Evolutionary conservation across 192 early-diverging fungal species (phyloP), one percentile per base, ranked within the genome.

Genomic region (Backusella mclennaniae): DNA sequence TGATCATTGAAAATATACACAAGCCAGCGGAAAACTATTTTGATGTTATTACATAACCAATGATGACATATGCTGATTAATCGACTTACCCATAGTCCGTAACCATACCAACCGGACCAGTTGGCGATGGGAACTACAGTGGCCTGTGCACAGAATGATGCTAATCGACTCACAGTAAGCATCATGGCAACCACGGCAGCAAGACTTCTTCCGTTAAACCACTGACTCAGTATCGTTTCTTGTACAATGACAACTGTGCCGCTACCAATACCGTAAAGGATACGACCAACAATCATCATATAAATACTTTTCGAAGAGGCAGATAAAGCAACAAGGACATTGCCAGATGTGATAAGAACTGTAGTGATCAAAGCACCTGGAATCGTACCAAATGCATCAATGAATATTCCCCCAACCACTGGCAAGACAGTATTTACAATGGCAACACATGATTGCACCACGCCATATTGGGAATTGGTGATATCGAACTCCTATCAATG

Each of bases 191-290:
- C 83, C 1, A 91, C 91, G 6, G 90, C 82, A 12, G 91, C 91
- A 21, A 94, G 83, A 0, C 90, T 86, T 69, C 87, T 85, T 63
- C 92, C 91, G 31, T 82, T 85, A 77, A 94, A 94, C 85, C 92
- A 93, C 84, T 91, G 91, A 35, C 90, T 89, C 26, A 93, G 83
- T 14, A 94, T 94, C 2, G 93, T 94, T 71, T 94, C 92, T 79
- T 94, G 93, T 19, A 92, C 89, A 36, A 92, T 92, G 0, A 90
- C 88, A 33, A 94, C 89, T 11, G 92, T 88, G 0, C 90, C 92
- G 33, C 89, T 89, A 12, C 93, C 93, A 12, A 93, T 86, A 14
- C 93, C 92, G 67, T 83, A 90, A 29, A 89, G 81, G 26, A 85
- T 81, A 31, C 85, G 84, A 8, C 87, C 86, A n/a, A 75, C 59